Evolutionary conservation across 2,329 filamentous ascomycete genomes (phyloP).

Genomic region (Phaeosphaeria sp.): DNA sequence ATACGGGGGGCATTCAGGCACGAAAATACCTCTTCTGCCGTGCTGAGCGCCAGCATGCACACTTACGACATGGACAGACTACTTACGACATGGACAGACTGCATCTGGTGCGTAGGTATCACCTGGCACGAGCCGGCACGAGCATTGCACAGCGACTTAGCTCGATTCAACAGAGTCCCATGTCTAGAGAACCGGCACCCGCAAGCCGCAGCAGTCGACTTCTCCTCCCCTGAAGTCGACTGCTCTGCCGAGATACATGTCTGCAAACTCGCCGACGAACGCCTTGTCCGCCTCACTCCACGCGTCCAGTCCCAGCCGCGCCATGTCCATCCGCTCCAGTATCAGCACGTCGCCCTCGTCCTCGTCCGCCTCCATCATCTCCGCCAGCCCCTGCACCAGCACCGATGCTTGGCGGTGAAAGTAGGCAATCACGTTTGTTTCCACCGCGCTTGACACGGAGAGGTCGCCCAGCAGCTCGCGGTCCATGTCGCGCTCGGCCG

Average conservation of each 20-base stretch:
- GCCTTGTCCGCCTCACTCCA: conserved; percentile 76
- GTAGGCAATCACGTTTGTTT: conserved; percentile 79
- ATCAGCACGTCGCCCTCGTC: conserved; percentile 50
- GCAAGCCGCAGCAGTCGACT: conserved; percentile 77
- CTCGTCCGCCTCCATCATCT: conserved; percentile 54
- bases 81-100: neutral
- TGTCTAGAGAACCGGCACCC: conserved; percentile 55
- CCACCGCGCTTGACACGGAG: conserved; percentile 57
- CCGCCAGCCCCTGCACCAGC: conserved; percentile 67
- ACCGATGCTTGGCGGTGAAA: conserved; percentile 78
- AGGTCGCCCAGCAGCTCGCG: conserved; percentile 53
- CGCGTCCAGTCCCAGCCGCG: conserved; percentile 76
- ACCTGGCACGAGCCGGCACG: neutral
- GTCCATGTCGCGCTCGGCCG: conserved; percentile 62
- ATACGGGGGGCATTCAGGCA: conserved; percentile 6
- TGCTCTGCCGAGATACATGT: conserved; percentile 69
- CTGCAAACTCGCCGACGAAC: conserved; percentile 70
- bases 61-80: neutral
- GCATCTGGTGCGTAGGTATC: neutral
- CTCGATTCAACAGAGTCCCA: neutral
- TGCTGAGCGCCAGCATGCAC: neutral
- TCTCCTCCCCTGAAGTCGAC: conserved; percentile 71
- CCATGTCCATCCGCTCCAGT: conserved; percentile 70
- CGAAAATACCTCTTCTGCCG: neutral
- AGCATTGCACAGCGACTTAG: neutral